These are phyloP conservation scores for Lepidopterella palustris DNA, from an alignment of 495 filamentous ascomycete species.

Conservation along the genomic window DNA sequence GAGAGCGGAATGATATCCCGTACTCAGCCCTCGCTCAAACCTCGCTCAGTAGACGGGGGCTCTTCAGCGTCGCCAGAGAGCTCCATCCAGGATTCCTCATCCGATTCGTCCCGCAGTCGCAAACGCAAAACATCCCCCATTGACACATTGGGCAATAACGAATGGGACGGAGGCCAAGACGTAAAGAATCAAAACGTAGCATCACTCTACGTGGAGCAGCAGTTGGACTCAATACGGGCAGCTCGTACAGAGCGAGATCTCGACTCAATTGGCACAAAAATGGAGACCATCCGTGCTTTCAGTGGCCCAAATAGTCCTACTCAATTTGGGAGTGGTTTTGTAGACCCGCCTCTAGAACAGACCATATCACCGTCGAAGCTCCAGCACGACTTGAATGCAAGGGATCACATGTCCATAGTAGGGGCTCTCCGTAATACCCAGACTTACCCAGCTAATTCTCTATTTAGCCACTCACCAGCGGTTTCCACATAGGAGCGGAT, in stretches of 20 bases:
- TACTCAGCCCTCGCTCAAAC: not conserved
- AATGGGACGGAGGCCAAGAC: not conserved
- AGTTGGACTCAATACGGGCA: not conserved
- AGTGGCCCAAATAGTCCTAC: not conserved
- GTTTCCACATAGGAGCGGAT: not conserved
- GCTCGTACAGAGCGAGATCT: not conserved
- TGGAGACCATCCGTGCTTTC: not conserved
- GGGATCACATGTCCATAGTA: not conserved
- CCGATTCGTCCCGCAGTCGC: constrained; percentile 39
- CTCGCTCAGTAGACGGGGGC: constrained; percentile 15
- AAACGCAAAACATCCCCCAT: constrained; percentile 44
- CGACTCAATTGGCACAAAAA: not conserved
- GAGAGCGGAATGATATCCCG: not conserved
- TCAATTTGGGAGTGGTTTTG: not conserved
- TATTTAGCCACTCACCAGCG: not conserved
- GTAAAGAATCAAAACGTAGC: too few species aligned
- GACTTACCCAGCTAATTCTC: not conserved
- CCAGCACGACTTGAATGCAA: not conserved
- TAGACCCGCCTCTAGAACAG: not conserved
- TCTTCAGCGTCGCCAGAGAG: constrained; percentile 39
- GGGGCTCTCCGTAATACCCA: not conserved
- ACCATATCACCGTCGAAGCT: not conserved
- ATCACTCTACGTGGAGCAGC: too few species aligned
- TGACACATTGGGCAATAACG: constrained; percentile 12
- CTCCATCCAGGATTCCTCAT: constrained; percentile 44